Evolutionary conservation across 1,284 basidiomycete species (phyloP), one percentile per base, ranked within the genome.

Genomic region (Fomitopsis schrenkii): DNA sequence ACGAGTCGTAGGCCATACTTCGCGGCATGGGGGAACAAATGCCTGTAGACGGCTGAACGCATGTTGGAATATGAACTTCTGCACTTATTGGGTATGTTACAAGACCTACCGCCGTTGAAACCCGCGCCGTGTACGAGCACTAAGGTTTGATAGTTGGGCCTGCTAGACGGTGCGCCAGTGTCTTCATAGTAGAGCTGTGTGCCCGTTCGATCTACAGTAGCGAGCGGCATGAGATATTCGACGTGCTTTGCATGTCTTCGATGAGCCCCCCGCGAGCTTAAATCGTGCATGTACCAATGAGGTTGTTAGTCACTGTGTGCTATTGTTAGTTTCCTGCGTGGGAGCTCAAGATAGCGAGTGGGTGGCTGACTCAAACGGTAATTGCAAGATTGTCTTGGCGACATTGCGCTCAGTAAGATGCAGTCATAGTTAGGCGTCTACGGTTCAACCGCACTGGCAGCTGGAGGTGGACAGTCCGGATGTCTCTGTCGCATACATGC

Each of bases 131-230:
- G 59, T 15, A 60, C 33, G 30, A 55, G 46, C 17, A 60, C 40
- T 10, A 60, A 15, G 6, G 59, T 60, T n/a, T 53, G 54, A 22
- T 60, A 60, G 22, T 33, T 60, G 9, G 50, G 22, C 8, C 28
- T 6, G 1, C 28, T 28, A 26, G 19, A 12, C 7, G 59, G 59
- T 6, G 28, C 41, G n/a, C 59, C 59, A 30, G 22, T 60, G 17
- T 60, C 59, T 35, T 60, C 59, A 46, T 60, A 60, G 35, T 45
- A 55, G n/a, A 60, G 53, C 14, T 33, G 22, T 10, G 59, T 60
- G 15, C 42, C 59, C 7, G 14, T 30, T 36, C 19, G 52, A 33
- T 71, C 35, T 70, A 73, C 45, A 7, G 48, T 50, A 33, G 48
- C 48, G 30, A 30, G 28, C 48, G 48, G 48, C 48, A 50, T 50